Evolutionary conservation across 2,329 filamentous ascomycete species (phyloP).

Genomic region (Fusarium nurragi): DNA sequence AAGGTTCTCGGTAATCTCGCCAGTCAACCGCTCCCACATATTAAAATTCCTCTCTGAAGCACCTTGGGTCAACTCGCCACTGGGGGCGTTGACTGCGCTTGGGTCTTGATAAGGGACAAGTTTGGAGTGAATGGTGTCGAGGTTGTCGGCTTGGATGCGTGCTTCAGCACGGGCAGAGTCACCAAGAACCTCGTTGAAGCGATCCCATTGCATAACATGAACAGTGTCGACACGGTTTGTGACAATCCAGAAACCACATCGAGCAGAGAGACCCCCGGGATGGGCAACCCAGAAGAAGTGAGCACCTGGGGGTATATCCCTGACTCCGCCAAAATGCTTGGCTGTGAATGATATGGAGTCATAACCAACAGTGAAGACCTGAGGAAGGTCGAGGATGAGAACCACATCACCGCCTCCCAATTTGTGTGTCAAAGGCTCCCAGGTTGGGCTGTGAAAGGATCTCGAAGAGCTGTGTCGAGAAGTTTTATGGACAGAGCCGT

Average conservation of each 20-base stretch:
- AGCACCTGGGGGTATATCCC: constrained; percentile 62
- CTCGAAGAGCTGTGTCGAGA: constrained; percentile 7
- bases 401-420: constrained; percentile 60
- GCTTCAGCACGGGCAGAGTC: constrained; percentile 59
- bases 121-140: constrained; percentile 52
- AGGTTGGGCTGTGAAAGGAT: constrained; percentile 4
- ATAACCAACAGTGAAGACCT: constrained; percentile 62
- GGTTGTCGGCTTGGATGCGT: constrained; percentile 54
- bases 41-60: constrained; percentile 42
- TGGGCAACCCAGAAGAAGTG: constrained; percentile 70
- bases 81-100: constrained; percentile 35
- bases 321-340: constrained; percentile 62
- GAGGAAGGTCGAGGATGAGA: constrained; percentile 62
- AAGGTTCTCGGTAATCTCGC: constrained; percentile 55
- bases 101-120: constrained; percentile 59
- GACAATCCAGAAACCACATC: constrained; percentile 68
- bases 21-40: constrained; percentile 65
- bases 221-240: constrained; percentile 49
- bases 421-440: constrained; percentile 39
- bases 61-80: constrained; percentile 30
- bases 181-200: constrained; percentile 62
- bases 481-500: not conserved
- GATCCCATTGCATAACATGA: constrained; percentile 65
- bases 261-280: constrained; percentile 56
- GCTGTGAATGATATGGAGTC: constrained; percentile 61